Conservation (phyloP, 2,329 filamentous ascomycete genomes). For the Calonectria naviculata region DNA sequence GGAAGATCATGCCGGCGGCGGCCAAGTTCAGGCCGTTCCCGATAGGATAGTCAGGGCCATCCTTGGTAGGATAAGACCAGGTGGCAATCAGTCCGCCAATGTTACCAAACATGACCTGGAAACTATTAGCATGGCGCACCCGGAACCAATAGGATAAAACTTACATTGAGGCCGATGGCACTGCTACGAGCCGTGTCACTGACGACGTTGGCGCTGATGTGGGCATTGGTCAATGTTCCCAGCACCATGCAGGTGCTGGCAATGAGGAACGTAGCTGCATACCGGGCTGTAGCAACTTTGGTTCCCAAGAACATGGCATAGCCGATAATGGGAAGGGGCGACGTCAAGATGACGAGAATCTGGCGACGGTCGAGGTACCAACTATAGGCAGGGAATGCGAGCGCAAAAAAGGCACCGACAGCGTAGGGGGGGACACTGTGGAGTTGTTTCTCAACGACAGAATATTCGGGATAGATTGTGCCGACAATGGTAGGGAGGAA, state of each 20-base stretch:
- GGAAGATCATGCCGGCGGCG: slow-evolving; percentile 65
- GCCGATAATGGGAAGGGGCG: slow-evolving; percentile 69
- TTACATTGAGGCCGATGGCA: slow-evolving; percentile 62
- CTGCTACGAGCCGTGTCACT: slow-evolving; percentile 72
- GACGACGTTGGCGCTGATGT: slow-evolving; percentile 73
- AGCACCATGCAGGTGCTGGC: slow-evolving; percentile 69
- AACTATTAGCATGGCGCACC: background rate
- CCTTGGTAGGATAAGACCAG: slow-evolving; percentile 72
- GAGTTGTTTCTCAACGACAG: slow-evolving; percentile 71
- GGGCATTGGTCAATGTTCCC: slow-evolving; percentile 71
- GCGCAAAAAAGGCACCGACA: slow-evolving; percentile 69
- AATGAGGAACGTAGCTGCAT: slow-evolving; percentile 73
- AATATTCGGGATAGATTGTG: slow-evolving; percentile 69
- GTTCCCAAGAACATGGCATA: slow-evolving; percentile 74
- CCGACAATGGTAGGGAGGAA: slow-evolving; percentile 73
- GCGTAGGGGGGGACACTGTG: slow-evolving; percentile 74
- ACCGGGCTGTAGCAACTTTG: slow-evolving; percentile 58
- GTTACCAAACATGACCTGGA: slow-evolving; percentile 43
- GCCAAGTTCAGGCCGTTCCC: slow-evolving; percentile 75
- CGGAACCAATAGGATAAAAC: background rate
- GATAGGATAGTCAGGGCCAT: slow-evolving; percentile 73
- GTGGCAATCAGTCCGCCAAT: slow-evolving; percentile 75
- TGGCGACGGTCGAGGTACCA: slow-evolving; percentile 66
- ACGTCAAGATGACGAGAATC: slow-evolving; percentile 65
- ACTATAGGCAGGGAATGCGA: slow-evolving; percentile 67